Evolutionary conservation across 768 basidiomycete genomes (phyloP), one percentile per base, ranked within the genome.

Genomic region (Sarcodon aspratus): DNA sequence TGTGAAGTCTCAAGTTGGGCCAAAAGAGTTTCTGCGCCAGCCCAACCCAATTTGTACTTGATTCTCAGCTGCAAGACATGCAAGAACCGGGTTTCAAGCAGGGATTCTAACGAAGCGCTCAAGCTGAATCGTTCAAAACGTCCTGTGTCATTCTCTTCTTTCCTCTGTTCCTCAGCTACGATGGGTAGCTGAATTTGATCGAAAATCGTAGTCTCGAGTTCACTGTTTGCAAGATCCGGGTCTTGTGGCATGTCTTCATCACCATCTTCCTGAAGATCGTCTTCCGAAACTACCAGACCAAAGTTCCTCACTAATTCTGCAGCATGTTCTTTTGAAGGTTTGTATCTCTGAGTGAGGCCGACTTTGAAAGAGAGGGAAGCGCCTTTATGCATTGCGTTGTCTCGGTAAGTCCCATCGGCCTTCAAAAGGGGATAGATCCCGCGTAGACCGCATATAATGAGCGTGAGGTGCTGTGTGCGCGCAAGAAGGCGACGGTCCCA

Each of bases 401-500:
- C n/a, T 5, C 55, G 57, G 33, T 73, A 70, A 1, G 60, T 62
- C 10, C 73, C 79, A 46, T 73, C 71, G 3, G 60, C 52, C 45
- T 65, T 57, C 37, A 81, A 50, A 38, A 74, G 62, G n/a, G 80
- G 82, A 62, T 82, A 79, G 44, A 69, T 55, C 2, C 73, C 70
- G 17, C 66, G 63, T 49, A 76, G 66, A 7, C 80, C 77, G 13
- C 75, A 75, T 12, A 85, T 75, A 27, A 85, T 69, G n/a, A 86
- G 71, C 6, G 76, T 76, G 44, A 87, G 67, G 63, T 83, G 69
- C 17, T 76, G 75, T 10, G 73, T 65, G 32, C 71, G 69, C 5
- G 76, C 68, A 17, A 85, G 68, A 6, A 86, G 70, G 8, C 73
- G 73, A 11, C 75, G 69, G 56, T 87, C 85, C 85, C 85, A 87